These are phyloP conservation scores for Mycothermus thermophilus DNA, from an alignment of 495 filamentous ascomycete genomes.

Conservation along the genomic window DNA sequence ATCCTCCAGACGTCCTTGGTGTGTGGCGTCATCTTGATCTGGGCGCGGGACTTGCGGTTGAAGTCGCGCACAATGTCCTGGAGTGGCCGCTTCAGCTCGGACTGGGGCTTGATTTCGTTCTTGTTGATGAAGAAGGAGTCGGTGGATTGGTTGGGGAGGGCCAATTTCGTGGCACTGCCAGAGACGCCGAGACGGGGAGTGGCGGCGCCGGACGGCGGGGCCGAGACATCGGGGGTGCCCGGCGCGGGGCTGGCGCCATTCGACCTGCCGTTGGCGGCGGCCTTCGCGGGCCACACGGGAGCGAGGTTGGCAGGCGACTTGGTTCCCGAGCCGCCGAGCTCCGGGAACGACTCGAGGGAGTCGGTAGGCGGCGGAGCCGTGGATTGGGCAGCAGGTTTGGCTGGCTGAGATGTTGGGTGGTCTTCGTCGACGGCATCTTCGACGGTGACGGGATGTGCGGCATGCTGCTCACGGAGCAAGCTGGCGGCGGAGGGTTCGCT, in stretches of 20 bases:
- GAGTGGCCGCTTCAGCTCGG: constrained; percentile 68
- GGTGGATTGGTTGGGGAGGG: no score
- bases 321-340: constrained; percentile 57
- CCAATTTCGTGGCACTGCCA: no score
- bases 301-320: constrained; percentile 45
- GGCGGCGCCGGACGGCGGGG: constrained; percentile 41
- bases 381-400: no score
- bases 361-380: constrained; percentile 41
- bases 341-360: constrained; percentile 82
- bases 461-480: no score
- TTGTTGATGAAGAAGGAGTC: no score
- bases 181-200: no score
- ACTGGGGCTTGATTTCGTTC: no score
- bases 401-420: constrained; percentile 26
- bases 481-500: no score
- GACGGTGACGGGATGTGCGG: constrained; percentile 18
- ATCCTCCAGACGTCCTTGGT: constrained; percentile 57
- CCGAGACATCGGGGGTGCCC: constrained; percentile 40
- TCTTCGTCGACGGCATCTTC: constrained; percentile 22
- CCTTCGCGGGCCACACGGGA: constrained; percentile 44
- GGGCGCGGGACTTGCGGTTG: constrained; percentile 75
- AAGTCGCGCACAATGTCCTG: constrained; percentile 74
- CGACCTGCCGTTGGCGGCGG: constrained; percentile 39
- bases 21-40: constrained; percentile 57
- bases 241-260: constrained; percentile 44